Base-by-base conservation (phyloP, 306 rosid species). In the Cucurbita pepo region DNA sequence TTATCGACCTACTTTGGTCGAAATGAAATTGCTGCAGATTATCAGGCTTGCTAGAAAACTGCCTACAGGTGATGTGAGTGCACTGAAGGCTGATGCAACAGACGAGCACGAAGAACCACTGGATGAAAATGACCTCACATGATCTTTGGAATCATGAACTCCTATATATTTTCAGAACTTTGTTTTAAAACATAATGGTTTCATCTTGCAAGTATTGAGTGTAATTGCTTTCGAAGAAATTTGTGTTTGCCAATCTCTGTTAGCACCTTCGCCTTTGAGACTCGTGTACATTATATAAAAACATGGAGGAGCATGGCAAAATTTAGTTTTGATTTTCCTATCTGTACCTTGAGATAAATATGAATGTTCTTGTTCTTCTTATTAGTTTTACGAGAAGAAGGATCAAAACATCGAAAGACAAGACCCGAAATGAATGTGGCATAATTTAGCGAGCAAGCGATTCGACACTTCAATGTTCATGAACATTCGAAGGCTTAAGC, bases 71-170 rank as follows among this genome's bases (percentile, higher is more conserved):
- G 96, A 94, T 75, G 89, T 90, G 75, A 84, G 86, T 79, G 82
- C 81, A 76, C 77, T 87, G 1, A 89, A 81, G 82, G 67, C 78
- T 8, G 75, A 60, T 48, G 76, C 77, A n/a, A 52, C 57, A 10
- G 82, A 77, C 50, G 90, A 85, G 47, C 83, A 80, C 14, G 94
- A 80, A 64, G 83, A 87, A 56, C 75, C 82, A n/a, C 82, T 90
- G 40, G 96, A 94, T 40, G 98, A 94, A 83, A 74, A 90, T 81
- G 97, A 94, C 80, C 95, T 94, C 58, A 94, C 98, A 41, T 94
- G 73, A 74, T 48, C 56, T 25, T 67, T 8, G 43, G 56, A 67
- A 47, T 67, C 43, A 67, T 14, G 9, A 67, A 45, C 40, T 10
- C 37, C 8, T 4, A 30, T 14, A 47, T 47, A 21, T 48, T 45